phyloP scores from a whole-genome alignment of 352 stramenopile genomes.

The Plasmopara muralis region DNA sequence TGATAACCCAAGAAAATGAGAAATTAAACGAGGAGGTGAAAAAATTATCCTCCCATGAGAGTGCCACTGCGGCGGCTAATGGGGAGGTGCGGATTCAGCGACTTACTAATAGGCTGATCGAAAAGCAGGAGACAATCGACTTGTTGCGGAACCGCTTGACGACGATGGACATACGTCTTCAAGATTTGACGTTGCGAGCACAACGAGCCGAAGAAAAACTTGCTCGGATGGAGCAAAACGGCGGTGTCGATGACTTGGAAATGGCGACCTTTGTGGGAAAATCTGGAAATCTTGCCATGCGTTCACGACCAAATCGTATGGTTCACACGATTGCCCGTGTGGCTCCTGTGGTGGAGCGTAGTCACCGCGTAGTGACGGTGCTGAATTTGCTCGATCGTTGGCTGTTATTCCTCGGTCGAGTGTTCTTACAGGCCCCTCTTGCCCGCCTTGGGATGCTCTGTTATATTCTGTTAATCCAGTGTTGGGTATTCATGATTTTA shows the following conservation, averaged over 20 bases:
- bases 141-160: slow-evolving; percentile 53
- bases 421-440: slow-evolving; percentile 72
- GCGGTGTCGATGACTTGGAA: slow-evolving; percentile 59
- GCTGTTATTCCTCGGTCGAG: slow-evolving; percentile 68
- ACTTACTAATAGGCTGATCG: slow-evolving; percentile 71
- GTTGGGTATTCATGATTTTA: slow-evolving; percentile 82
- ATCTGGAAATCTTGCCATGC: slow-evolving; percentile 16
- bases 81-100: slow-evolving; percentile 64
- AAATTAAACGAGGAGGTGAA: slow-evolving; percentile 42
- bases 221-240: slow-evolving; percentile 56
- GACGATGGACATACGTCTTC: slow-evolving; percentile 65
- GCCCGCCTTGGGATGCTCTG: slow-evolving; percentile 63
- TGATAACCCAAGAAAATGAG: slow-evolving; percentile 33
- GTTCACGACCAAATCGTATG: slow-evolving; percentile 58
- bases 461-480: slow-evolving; percentile 77
- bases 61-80: slow-evolving; percentile 18
- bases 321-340: slow-evolving; percentile 52
- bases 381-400: slow-evolving; percentile 65
- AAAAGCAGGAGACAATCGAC: slow-evolving; percentile 80
- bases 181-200: slow-evolving; percentile 39
- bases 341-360: slow-evolving; percentile 64
- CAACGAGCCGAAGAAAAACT: slow-evolving; percentile 54
- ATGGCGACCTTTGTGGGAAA: slow-evolving; percentile 47
- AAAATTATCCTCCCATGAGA: slow-evolving; percentile 23
- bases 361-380: slow-evolving; percentile 51